Evolutionary conservation across 805 yeast genomes (phyloP).

Genomic region (Spathaspora girioi): DNA sequence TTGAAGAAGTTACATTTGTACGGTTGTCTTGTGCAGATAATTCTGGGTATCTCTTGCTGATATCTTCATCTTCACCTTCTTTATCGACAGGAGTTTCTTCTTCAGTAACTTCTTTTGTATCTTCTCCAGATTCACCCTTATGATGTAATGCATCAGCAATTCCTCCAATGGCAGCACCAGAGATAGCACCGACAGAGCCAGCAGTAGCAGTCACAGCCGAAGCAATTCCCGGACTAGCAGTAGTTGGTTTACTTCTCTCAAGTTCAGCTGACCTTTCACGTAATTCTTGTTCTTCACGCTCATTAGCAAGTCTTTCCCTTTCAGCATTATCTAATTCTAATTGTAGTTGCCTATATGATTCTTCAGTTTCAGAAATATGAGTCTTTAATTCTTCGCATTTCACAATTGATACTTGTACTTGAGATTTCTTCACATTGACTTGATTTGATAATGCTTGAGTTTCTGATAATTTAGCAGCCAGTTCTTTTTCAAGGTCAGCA

Average conservation of each 20-base stretch:
- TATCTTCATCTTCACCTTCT: conserved; percentile 9
- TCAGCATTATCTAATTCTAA: conserved; percentile 17
- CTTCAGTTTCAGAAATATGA: conserved; percentile 24
- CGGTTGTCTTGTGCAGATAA: conserved; percentile 18
- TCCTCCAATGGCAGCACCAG: not conserved
- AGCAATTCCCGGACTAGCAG: conserved; percentile 12
- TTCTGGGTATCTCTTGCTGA: conserved; percentile 28
- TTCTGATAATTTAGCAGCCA: conserved; percentile 50
- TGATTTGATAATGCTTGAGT: conserved; percentile 61
- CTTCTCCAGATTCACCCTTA: not conserved
- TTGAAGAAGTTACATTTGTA: conserved; percentile 35
- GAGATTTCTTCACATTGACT: conserved; percentile 63
- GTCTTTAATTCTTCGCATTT: conserved; percentile 38
- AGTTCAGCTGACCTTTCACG: conserved; percentile 4
- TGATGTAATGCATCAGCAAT: not conserved
- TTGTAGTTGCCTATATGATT: conserved; percentile 18
- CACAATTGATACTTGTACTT: conserved; percentile 59
- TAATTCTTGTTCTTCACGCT: conserved; percentile 13
- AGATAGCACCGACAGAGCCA: conserved; percentile 7
- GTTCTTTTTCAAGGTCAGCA: conserved; percentile 52
- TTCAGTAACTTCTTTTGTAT: conserved; percentile 15
- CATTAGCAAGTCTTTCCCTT: conserved; percentile 12
- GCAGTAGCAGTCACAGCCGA: conserved; percentile 18
- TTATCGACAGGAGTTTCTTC: conserved; percentile 6
- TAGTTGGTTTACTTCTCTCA: conserved; percentile 11